These are phyloP conservation scores for Phaeolepiota aurea DNA, from an alignment of 768 basidiomycete species.

Conservation along the genomic window DNA sequence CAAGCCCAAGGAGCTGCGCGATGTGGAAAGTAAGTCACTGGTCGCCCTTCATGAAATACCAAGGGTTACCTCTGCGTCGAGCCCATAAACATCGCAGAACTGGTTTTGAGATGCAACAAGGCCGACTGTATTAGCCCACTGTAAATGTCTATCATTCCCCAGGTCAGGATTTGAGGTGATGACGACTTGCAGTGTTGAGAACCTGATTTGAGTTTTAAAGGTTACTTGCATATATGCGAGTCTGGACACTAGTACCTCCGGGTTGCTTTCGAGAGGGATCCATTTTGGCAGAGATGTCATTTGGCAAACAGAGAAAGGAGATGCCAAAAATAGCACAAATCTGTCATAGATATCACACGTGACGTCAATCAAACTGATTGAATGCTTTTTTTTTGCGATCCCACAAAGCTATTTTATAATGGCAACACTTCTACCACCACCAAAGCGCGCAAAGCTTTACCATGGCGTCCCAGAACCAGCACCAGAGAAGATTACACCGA, in stretches of 20 bases:
- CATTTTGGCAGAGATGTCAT: background rate
- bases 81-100: background rate
- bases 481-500: slow-evolving; percentile 30
- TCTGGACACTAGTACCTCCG: background rate
- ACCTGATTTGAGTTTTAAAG: background rate
- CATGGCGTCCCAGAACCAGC: slow-evolving; percentile 65
- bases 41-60: too few species aligned
- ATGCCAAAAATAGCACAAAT: too few species aligned
- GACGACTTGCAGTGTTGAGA: background rate
- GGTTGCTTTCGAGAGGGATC: background rate
- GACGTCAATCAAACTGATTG: too few species aligned
- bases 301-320: too few species aligned
- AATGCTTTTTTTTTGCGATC: too few species aligned
- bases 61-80: background rate
- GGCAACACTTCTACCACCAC: slow-evolving; percentile 83
- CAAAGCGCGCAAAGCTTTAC: slow-evolving; percentile 80
- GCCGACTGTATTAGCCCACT: background rate
- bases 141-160: background rate
- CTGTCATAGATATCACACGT: too few species aligned
- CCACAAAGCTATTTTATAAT: too few species aligned
- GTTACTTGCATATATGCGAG: background rate
- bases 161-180: background rate
- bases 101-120: background rate
- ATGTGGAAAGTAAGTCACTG: too few species aligned
- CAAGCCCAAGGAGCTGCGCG: background rate